Evolutionary conservation across 1,139 yeast species (phyloP).

Genomic region (Scheffersomyces parashehatae): DNA sequence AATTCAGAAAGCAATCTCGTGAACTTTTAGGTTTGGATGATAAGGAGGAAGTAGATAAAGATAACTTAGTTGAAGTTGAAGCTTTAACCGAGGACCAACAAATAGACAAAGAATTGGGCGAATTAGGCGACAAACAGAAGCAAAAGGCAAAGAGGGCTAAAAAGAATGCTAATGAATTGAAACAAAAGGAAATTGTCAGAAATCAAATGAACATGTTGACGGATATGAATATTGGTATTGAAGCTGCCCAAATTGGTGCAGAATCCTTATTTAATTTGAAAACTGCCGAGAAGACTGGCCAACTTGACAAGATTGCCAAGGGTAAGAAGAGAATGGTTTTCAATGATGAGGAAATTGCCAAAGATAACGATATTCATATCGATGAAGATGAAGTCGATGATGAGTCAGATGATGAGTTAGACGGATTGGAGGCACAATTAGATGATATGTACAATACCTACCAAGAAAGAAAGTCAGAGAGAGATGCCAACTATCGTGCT

Average conservation of each 20-base stretch:
- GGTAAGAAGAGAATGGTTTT: slow-evolving; percentile 85
- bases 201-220: slow-evolving; percentile 97
- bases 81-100: slow-evolving; percentile 84
- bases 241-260: slow-evolving; percentile 81
- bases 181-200: slow-evolving; percentile 85
- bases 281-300: slow-evolving; percentile 83
- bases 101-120: slow-evolving; percentile 80
- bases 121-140: slow-evolving; percentile 70
- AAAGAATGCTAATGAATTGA: slow-evolving; percentile 76
- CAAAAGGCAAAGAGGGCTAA: slow-evolving; percentile 74
- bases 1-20: slow-evolving; percentile 88
- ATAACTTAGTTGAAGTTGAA: slow-evolving; percentile 57
- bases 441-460: slow-evolving; percentile 78
- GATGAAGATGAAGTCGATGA: slow-evolving; percentile 41
- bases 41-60: slow-evolving; percentile 42
- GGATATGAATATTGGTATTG: slow-evolving; percentile 90
- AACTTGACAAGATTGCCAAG: slow-evolving; percentile 66
- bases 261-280: slow-evolving; percentile 82
- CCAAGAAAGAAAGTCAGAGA: slow-evolving; percentile 73
- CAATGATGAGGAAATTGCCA: slow-evolving; percentile 51
- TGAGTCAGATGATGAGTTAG: slow-evolving; percentile 61
- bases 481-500: slow-evolving; percentile 78
- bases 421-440: slow-evolving; percentile 76
- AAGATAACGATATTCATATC: slow-evolving; percentile 55
- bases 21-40: slow-evolving; percentile 71